Percentiles rank a stretch among this genome's conserved stretches.
Evolutionary conservation across 2,329 filamentous ascomycete genomes (phyloP).

Genomic region (Pseudogymnoascus sp.): DNA sequence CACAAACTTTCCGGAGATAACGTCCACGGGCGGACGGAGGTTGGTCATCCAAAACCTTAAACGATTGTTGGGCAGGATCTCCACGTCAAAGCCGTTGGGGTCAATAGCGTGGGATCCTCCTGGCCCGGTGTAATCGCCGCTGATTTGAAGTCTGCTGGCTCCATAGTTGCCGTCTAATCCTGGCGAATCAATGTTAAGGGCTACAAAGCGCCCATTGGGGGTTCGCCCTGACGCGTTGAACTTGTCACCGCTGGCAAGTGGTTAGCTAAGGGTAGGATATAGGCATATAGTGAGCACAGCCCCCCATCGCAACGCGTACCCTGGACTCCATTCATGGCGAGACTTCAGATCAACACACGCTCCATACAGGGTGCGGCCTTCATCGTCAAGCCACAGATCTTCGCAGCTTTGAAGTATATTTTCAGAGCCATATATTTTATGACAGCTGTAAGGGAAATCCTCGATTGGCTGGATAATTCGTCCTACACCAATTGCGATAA

Average conservation of each 20-base stretch:
- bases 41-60: conserved; percentile 31
- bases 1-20: conserved; percentile 25
- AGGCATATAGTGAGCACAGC: background rate
- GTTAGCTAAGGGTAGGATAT: background rate
- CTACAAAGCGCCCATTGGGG: conserved; percentile 20
- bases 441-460: conserved; percentile 26
- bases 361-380: conserved; percentile 23
- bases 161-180: conserved; percentile 17
- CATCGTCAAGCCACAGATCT: conserved; percentile 27
- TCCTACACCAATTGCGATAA: conserved; percentile 26
- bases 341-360: conserved; percentile 22
- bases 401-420: conserved; percentile 24
- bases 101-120: conserved; percentile 25
- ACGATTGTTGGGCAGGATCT: conserved; percentile 18
- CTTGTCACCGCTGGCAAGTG: conserved; percentile 15
- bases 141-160: conserved; percentile 19
- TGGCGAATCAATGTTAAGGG: conserved; percentile 22
- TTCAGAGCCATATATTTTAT: conserved; percentile 8
- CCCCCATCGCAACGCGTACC: conserved; percentile 18
- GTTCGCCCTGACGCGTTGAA: conserved; percentile 22
- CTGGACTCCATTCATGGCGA: conserved; percentile 22
- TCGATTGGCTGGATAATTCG: conserved; percentile 27
- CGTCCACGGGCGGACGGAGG: conserved; percentile 28
- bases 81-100: conserved; percentile 30
- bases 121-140: conserved; percentile 20